phyloP scores from a whole-genome alignment of 106 monocot species.

The Cymbidium sinense region DNA sequence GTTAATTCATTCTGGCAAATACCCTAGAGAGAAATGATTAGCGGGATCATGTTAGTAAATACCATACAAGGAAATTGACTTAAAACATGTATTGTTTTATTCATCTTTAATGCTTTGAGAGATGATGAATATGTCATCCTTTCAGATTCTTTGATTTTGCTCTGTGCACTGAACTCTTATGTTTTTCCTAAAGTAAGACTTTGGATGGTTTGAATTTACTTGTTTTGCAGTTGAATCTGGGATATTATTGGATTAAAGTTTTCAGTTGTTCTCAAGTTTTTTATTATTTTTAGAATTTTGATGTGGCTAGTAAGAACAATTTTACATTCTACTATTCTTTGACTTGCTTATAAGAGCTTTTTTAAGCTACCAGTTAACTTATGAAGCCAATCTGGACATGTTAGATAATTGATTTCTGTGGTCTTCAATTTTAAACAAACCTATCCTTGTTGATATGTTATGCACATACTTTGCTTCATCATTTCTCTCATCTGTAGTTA shows the following conservation, averaged over 20 bases:
- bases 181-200: too few relatives aligned
- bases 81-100: neutral
- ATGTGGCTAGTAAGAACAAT: neutral
- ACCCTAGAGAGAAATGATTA: too few relatives aligned
- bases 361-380: neutral
- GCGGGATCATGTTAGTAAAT: too few relatives aligned
- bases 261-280: neutral
- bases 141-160: too few relatives aligned
- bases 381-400: neutral
- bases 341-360: neutral
- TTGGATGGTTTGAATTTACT: too few relatives aligned
- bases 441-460: neutral
- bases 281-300: neutral
- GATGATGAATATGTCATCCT: too few relatives aligned
- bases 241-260: neutral
- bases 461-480: neutral
- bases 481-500: neutral
- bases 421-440: neutral
- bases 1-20: too few relatives aligned
- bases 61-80: too few relatives aligned
- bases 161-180: too few relatives aligned
- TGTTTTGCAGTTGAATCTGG: too few relatives aligned
- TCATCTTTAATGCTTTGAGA: neutral
- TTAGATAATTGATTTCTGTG: neutral
- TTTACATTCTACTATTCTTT: neutral